Evolutionary conservation across 140 eudicot species (phyloP).

Genomic region (Ambrosia hybrid): DNA sequence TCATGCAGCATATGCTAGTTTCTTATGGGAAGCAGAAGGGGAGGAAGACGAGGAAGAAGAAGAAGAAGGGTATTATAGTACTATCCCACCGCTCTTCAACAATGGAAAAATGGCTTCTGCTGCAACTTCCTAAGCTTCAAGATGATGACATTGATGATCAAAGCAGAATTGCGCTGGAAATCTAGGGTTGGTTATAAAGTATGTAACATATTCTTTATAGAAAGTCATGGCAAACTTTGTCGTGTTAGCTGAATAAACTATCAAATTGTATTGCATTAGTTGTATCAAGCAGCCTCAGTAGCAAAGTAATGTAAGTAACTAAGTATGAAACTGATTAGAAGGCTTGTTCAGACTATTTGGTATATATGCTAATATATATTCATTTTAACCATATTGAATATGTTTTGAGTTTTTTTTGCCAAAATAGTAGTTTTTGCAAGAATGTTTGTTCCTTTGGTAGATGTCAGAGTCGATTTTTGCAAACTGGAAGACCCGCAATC

Average conservation of each 20-base stretch:
- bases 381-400: too few relatives aligned
- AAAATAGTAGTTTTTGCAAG: too few relatives aligned
- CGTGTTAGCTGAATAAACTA: constrained; percentile 11
- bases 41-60: constrained; percentile 47
- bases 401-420: too few relatives aligned
- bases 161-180: background rate
- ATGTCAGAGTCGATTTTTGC: too few relatives aligned
- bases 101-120: constrained; percentile 48
- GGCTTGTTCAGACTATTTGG: background rate
- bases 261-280: background rate
- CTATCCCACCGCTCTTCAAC: constrained; percentile 27
- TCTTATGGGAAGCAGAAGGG: constrained; percentile 74
- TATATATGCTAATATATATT: too few relatives aligned
- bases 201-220: constrained; percentile 19
- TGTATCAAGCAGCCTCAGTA: background rate
- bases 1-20: constrained; percentile 88
- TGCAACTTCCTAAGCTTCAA: constrained; percentile 37
- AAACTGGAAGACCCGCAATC: too few relatives aligned
- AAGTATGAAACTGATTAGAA: too few relatives aligned
- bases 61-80: constrained; percentile 21
- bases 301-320: background rate
- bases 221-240: constrained; percentile 12
- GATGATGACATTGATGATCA: constrained; percentile 14
- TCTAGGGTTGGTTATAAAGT: constrained; percentile 2
- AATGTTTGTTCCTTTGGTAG: too few relatives aligned